These are phyloP conservation scores for Aspergillus pseudoglaucus DNA, from an alignment of 2,329 filamentous ascomycete genomes.

Conservation along the genomic window DNA sequence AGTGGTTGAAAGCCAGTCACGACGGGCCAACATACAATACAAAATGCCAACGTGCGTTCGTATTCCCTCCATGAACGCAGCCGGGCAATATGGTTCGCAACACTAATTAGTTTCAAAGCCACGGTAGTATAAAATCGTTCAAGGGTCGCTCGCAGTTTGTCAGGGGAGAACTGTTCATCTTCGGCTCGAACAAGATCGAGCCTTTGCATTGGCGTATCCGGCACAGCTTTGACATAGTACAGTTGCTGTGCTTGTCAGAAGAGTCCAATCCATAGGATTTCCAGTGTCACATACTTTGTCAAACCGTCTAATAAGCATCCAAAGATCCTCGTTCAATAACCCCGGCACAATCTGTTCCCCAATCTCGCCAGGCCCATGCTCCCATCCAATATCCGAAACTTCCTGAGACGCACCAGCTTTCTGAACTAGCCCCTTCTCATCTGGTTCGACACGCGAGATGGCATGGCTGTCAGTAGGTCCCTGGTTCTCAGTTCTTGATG, in stretches of 20 bases:
- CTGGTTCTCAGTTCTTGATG: neutral
- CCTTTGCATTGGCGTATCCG: slow-evolving; percentile 53
- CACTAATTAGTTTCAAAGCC: slow-evolving; percentile 58
- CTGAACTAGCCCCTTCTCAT: slow-evolving; percentile 14
- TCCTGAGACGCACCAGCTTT: slow-evolving; percentile 8
- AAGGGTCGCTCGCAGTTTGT: slow-evolving; percentile 70
- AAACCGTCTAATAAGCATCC: slow-evolving; percentile 65
- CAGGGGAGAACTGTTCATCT: slow-evolving; percentile 75
- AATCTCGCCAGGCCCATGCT: neutral
- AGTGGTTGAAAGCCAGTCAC: neutral
- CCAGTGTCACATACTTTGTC: slow-evolving; percentile 17
- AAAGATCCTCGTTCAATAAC: slow-evolving; percentile 65
- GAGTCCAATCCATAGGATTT: slow-evolving; percentile 3
- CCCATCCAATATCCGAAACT: slow-evolving; percentile 17
- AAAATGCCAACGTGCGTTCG: slow-evolving; percentile 61
- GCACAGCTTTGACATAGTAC: slow-evolving; percentile 64
- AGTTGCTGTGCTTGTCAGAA: slow-evolving; percentile 48
- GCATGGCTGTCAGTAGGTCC: slow-evolving; percentile 20
- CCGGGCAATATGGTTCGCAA: slow-evolving; percentile 67
- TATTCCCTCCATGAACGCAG: slow-evolving; percentile 74
- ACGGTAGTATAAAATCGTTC: slow-evolving; percentile 79
- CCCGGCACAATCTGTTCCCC: slow-evolving; percentile 55
- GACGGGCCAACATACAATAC: slow-evolving; percentile 34
- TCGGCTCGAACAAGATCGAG: slow-evolving; percentile 75
- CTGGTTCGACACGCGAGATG: slow-evolving; percentile 14